These are phyloP conservation scores for Xylaria sp. DNA, from an alignment of 495 filamentous ascomycete species.

Conservation along the genomic window DNA sequence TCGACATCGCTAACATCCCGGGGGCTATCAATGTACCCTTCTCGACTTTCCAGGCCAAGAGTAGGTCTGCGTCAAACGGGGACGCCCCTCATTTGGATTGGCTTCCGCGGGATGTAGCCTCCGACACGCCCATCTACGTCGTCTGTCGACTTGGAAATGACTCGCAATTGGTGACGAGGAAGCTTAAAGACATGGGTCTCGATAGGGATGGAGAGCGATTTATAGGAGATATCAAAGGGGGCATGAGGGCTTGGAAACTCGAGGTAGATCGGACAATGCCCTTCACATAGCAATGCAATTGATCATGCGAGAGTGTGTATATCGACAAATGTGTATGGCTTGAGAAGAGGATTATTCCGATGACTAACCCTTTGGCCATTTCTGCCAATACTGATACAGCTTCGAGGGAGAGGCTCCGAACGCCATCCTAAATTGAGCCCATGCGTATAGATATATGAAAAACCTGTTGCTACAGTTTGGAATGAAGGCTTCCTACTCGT, in stretches of 20 bases:
- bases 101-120: slow-evolving; percentile 47
- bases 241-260: slow-evolving; percentile 82
- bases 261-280: slow-evolving; percentile 79
- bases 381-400: slow-evolving; percentile 41
- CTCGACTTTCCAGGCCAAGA: slow-evolving; percentile 57
- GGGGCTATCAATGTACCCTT: slow-evolving; percentile 83
- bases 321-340: background rate
- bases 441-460: slow-evolving; percentile 18
- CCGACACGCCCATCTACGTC: slow-evolving; percentile 66
- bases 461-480: slow-evolving; percentile 18
- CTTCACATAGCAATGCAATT: slow-evolving; percentile 45
- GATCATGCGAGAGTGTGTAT: slow-evolving; percentile 7
- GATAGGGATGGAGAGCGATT: slow-evolving; percentile 61
- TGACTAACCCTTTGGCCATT: slow-evolving; percentile 38
- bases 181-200: slow-evolving; percentile 71
- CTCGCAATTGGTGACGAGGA: slow-evolving; percentile 78
- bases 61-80: slow-evolving; percentile 33
- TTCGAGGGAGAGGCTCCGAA: slow-evolving; percentile 41
- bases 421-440: slow-evolving; percentile 34
- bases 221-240: slow-evolving; percentile 81
- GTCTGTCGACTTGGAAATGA: slow-evolving; percentile 90
- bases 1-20: slow-evolving; percentile 75
- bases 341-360: slow-evolving; percentile 34
- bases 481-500: slow-evolving; percentile 10
- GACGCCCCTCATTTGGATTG: slow-evolving; percentile 44